These are phyloP conservation scores for Aspergillus glaucus DNA, from an alignment of 2,329 filamentous ascomycete species.

Conservation along the genomic window DNA sequence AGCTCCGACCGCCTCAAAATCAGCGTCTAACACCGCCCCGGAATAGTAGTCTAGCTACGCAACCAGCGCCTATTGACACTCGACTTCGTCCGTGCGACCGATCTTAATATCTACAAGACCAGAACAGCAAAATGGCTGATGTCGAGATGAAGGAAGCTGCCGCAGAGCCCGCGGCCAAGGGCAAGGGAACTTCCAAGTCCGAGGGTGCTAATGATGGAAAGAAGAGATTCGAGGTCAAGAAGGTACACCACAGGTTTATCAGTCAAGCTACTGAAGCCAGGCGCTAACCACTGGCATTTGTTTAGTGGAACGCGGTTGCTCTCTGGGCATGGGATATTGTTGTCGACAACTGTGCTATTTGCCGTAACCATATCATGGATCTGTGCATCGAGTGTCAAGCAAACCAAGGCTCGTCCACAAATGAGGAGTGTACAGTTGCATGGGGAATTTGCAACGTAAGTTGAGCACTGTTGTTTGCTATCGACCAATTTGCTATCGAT, in stretches of 20 bases:
- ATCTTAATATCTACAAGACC: neutral
- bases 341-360: conserved; percentile 98
- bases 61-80: neutral
- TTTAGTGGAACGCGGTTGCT: conserved; percentile 94
- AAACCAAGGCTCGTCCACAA: conserved; percentile 94
- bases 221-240: conserved; percentile 98
- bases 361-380: conserved; percentile 99
- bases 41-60: conserved; percentile 1
- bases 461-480: conserved; percentile 14
- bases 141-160: conserved; percentile 92
- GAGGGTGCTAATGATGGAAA: conserved; percentile 59
- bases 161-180: conserved; percentile 45
- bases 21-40: conserved; percentile 5
- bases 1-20: conserved; percentile 14
- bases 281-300: conserved; percentile 5
- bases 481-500: too few species aligned
- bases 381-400: conserved; percentile 98
- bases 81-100: neutral
- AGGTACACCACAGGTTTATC: conserved; percentile 52
- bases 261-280: neutral
- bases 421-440: conserved; percentile 95
- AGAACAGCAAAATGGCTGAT: conserved; percentile 65
- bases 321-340: conserved; percentile 99
- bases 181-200: conserved; percentile 51
- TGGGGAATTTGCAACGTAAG: conserved; percentile 99